Conservation (phyloP, 768 basidiomycete species). For the Phlegmacium glaucopus region DNA sequence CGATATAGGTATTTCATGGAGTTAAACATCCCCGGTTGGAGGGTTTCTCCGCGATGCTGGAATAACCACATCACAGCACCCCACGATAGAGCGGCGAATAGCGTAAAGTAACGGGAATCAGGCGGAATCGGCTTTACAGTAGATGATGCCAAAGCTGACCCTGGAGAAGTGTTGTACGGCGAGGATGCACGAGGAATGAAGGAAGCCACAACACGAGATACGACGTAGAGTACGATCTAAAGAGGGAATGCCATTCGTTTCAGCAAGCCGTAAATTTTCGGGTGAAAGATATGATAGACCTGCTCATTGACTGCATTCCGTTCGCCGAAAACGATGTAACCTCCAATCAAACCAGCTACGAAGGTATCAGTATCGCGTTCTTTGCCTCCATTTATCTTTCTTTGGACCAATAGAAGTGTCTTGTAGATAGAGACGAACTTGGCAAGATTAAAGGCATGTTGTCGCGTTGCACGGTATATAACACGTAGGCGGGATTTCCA, state of each 20-base stretch:
- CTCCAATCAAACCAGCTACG: constrained; percentile 88
- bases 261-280: neutral
- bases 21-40: constrained; percentile 96
- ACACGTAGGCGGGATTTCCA: constrained; percentile 63
- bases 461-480: constrained; percentile 83
- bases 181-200: constrained; percentile 77
- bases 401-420: constrained; percentile 76
- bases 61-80: constrained; percentile 97
- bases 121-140: constrained; percentile 74
- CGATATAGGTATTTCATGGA: constrained; percentile 95
- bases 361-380: constrained; percentile 82
- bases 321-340: constrained; percentile 85
- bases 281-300: constrained; percentile 41
- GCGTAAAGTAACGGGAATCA: constrained; percentile 76
- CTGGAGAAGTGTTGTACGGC: constrained; percentile 46
- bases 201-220: constrained; percentile 87
- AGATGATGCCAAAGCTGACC: constrained; percentile 37
- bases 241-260: constrained; percentile 7
- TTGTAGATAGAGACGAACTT: constrained; percentile 97
- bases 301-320: constrained; percentile 89
- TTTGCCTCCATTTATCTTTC: constrained; percentile 78
- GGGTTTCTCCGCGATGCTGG: constrained; percentile 79
- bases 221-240: constrained; percentile 95
- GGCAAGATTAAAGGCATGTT: constrained; percentile 89
- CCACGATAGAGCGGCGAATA: constrained; percentile 90